Evolutionary conservation across 2,329 filamentous ascomycete species (phyloP), one percentile per base, ranked within the genome.

Genomic region (Alternaria postmessia): DNA sequence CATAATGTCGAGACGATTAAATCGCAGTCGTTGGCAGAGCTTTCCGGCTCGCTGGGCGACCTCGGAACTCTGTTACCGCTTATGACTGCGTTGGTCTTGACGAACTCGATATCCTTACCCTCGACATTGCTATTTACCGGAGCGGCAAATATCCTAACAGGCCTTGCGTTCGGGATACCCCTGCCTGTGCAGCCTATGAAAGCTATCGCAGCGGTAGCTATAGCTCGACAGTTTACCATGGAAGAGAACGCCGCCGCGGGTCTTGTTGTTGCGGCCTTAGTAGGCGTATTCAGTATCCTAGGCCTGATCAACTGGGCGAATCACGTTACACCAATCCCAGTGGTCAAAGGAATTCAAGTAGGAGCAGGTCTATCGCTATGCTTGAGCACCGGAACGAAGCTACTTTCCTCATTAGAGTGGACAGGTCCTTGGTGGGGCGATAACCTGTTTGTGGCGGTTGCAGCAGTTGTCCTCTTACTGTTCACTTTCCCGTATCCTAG

Each of bases 311-410:
- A 84, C 58, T 90, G 88, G 84, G 88, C 92, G 52, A 89, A 91
- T 8, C 80, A 83, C n/a, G 83, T 89, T 14, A 90, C 96, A 8
- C 94, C 94, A 0, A 87, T 94, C 14, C 92, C 94, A 0, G 91
- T 98, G 0, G 89, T 98, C 54, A 97, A 96, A 75, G 94, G 94
- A 30, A 97, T 98, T 66, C 95, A 98, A 79, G 88, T 97, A 48
- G 94, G 94, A 38, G 94, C 94, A 5, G 94, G 94, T 1, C 82
- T 98, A 48, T 93, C 91, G 16, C 85, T 98, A 16, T 86, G 93
- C 54, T 85, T 96, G 58, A 91, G 91, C 12, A 92, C 93, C 7
- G 93, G 92, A 3, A 70, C 73, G 3, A 83, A 84, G 0, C 84
- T 96, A 59, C 83, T 95, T 12, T 82, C 85, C 18, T 87, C 88